phyloP scores from a whole-genome alignment of 2,329 filamentous ascomycete genomes.

The Colletotrichum horii region DNA sequence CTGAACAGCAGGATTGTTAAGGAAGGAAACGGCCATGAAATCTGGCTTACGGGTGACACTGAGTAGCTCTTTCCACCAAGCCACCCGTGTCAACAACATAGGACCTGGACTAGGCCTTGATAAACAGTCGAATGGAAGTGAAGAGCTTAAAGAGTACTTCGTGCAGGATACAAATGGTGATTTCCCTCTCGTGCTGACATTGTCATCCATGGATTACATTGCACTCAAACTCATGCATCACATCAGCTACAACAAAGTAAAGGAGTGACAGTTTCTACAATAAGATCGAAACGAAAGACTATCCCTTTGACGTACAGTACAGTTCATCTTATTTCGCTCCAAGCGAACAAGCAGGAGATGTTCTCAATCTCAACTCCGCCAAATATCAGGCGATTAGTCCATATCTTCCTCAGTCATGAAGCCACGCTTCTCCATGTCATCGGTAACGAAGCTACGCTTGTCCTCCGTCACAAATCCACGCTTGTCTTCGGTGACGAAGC shows the following conservation, averaged over 20 bases:
- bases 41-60: background rate
- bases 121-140: background rate
- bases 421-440: background rate
- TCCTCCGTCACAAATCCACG: background rate
- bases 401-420: background rate
- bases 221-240: background rate
- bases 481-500: background rate
- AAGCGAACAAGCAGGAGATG: background rate
- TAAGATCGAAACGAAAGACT: background rate
- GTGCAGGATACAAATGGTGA: background rate
- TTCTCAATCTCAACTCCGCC: background rate
- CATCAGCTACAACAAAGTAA: background rate
- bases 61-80: background rate
- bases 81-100: background rate
- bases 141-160: accelerated
- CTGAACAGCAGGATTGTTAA: conserved; percentile 2
- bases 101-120: background rate
- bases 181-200: background rate
- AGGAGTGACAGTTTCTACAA: background rate
- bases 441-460: background rate
- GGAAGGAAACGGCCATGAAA: conserved; percentile 9
- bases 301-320: background rate
- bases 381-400: background rate
- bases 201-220: background rate
- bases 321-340: background rate